A percentile compares a stretch with the other conserved stretches of the same genome.
Conservation (phyloP, 306 rosid species). For the Astragalus membranaceus region DNA sequence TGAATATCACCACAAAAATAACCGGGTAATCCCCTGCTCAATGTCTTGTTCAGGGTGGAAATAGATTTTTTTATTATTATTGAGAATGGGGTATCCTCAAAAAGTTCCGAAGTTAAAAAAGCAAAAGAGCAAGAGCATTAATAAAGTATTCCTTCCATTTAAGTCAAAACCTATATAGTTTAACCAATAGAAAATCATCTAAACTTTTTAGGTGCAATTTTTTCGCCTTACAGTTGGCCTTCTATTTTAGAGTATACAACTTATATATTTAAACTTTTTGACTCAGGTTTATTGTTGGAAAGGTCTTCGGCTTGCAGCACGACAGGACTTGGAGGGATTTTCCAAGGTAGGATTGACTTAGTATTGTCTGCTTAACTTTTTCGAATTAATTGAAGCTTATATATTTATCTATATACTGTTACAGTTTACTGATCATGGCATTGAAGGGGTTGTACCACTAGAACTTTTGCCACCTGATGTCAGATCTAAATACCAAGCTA, state of each 20-base stretch:
- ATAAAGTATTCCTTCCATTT: not conserved
- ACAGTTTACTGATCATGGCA: conserved; percentile 88
- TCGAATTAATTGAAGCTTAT: not conserved
- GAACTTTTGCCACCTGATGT: conserved; percentile 84
- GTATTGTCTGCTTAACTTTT: not conserved
- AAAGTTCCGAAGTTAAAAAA: not conserved
- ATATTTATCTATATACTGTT: not conserved
- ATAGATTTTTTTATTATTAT: not conserved
- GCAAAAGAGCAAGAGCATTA: not conserved
- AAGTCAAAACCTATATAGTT: not conserved
- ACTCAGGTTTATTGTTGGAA: conserved; percentile 98
- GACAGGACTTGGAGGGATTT: conserved; percentile 97
- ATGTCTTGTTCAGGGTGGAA: not conserved
- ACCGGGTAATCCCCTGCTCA: conserved; percentile 45
- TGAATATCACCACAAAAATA: conserved; percentile 85
- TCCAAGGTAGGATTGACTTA: conserved; percentile 51
- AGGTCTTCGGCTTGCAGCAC: conserved; percentile 88
- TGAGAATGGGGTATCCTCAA: not conserved
- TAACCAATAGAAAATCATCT: not conserved
- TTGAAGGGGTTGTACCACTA: conserved; percentile 90
- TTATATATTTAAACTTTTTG: not conserved
- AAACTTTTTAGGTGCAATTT: not conserved
- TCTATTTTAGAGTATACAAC: not conserved
- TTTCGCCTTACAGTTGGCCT: not conserved
- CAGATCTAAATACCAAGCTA: conserved; percentile 76